phyloP scores from a whole-genome alignment of 805 yeast species.

The Candida ipomoeae region DNA sequence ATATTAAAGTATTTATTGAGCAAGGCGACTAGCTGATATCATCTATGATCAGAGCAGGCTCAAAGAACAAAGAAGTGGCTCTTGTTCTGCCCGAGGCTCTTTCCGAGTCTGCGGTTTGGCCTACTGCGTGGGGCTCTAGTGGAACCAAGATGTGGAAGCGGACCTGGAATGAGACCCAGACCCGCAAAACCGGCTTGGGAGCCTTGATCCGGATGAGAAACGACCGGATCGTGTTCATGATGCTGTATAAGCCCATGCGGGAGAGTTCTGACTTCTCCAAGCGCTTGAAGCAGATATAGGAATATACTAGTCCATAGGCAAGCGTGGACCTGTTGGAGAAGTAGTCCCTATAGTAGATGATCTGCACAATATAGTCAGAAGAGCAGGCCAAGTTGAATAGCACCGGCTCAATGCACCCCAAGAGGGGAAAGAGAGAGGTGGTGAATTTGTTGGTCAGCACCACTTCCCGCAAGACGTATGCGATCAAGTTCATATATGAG shows the following conservation, averaged over 20 bases:
- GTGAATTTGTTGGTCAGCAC: conserved; percentile 11
- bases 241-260: conserved; percentile 11
- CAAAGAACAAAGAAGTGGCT: conserved; percentile 14
- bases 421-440: conserved; percentile 12
- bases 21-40: conserved; percentile 8
- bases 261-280: conserved; percentile 15
- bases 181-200: conserved; percentile 7
- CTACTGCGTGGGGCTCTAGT: conserved; percentile 4
- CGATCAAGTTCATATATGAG: conserved; percentile 25
- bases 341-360: conserved; percentile 11
- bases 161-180: conserved; percentile 6
- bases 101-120: conserved; percentile 6
- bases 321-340: conserved; percentile 8
- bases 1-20: not conserved
- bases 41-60: conserved; percentile 15
- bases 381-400: conserved; percentile 14
- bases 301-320: conserved; percentile 13
- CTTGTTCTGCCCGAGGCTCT: conserved; percentile 11
- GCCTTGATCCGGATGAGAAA: conserved; percentile 4
- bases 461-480: conserved; percentile 16
- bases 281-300: conserved; percentile 14
- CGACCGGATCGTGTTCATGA: conserved; percentile 8
- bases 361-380: conserved; percentile 12
- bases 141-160: conserved; percentile 12
- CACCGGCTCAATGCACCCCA: conserved; percentile 14